A percentile compares a stretch with the other conserved stretches of the same genome.
Conservation (phyloP, 352 stramenopile species). For the Phytophthora macrochlamydospora region DNA sequence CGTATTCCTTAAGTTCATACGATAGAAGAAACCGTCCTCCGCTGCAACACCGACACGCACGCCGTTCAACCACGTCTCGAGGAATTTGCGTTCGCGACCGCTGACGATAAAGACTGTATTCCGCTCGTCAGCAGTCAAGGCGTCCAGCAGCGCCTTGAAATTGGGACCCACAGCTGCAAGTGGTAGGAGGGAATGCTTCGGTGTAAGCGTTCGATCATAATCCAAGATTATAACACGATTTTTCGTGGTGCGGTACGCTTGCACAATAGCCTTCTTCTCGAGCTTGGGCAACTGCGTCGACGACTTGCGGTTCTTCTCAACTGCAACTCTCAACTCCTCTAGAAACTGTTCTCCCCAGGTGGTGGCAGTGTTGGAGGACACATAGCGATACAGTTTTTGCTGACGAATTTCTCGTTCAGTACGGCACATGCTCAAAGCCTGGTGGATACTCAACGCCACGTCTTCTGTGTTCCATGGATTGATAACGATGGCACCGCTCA, state of each 20-base stretch:
- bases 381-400: constrained; percentile 90
- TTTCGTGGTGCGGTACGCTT: constrained; percentile 65
- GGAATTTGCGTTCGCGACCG: constrained; percentile 82
- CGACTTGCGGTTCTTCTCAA: constrained; percentile 60
- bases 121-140: constrained; percentile 60
- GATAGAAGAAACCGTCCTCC: constrained; percentile 82
- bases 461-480: constrained; percentile 92
- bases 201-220: constrained; percentile 87
- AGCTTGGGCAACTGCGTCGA: constrained; percentile 66
- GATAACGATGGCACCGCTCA: constrained; percentile 86
- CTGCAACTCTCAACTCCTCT: constrained; percentile 62
- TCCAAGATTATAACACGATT: constrained; percentile 90
- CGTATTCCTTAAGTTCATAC: constrained; percentile 77
- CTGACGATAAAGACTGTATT: constrained; percentile 86
- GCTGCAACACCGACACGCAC: constrained; percentile 75
- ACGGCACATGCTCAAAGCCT: constrained; percentile 84
- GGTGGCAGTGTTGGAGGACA: constrained; percentile 84
- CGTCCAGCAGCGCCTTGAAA: constrained; percentile 79
- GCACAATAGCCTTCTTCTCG: constrained; percentile 57
- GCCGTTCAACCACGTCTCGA: constrained; percentile 89
- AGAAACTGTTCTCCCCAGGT: constrained; percentile 87
- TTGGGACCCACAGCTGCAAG: constrained; percentile 79
- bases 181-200: constrained; percentile 77
- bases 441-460: constrained; percentile 77
- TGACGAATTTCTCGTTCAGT: constrained; percentile 88